Evolutionary conservation across 2,329 filamentous ascomycete genomes (phyloP).

Genomic region (Neonectria neomacrospora): DNA sequence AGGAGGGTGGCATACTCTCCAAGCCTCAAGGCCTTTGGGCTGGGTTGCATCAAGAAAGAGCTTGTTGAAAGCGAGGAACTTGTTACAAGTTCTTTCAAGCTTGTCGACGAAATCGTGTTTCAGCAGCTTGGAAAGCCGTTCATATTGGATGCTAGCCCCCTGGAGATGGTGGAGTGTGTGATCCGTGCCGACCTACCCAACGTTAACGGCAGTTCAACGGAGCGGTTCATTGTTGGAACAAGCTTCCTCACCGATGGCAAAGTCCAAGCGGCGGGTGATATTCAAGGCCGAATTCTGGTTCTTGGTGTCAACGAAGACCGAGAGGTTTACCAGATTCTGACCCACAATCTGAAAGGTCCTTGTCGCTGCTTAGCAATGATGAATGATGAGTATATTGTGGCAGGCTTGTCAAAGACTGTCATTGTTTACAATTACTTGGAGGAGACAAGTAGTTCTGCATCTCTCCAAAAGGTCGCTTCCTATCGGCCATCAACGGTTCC

Average conservation of each 20-base stretch:
- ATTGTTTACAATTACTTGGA: constrained; percentile 67
- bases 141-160: constrained; percentile 60
- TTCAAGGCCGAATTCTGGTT: constrained; percentile 80
- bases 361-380: constrained; percentile 83
- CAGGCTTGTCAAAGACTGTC: constrained; percentile 89
- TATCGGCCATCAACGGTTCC: constrained; percentile 88
- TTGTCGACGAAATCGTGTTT: constrained; percentile 92
- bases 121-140: constrained; percentile 78
- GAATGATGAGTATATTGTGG: constrained; percentile 80
- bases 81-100: constrained; percentile 81
- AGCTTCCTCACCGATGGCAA: constrained; percentile 76
- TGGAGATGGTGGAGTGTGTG: constrained; percentile 86
- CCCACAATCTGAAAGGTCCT: constrained; percentile 78
- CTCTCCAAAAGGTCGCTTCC: constrained; percentile 76
- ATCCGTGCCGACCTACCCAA: constrained; percentile 78
- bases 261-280: constrained; percentile 58
- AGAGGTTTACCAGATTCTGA: constrained; percentile 76
- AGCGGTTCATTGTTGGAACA: constrained; percentile 93
- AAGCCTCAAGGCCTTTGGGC: constrained; percentile 81
- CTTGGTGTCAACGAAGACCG: constrained; percentile 83
- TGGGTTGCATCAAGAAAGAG: constrained; percentile 85
- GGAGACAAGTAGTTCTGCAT: constrained; percentile 64
- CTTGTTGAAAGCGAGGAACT: constrained; percentile 77
- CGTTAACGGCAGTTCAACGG: constrained; percentile 65
- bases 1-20: constrained; percentile 88